phyloP scores from a whole-genome alignment of 2,329 filamentous ascomycete genomes.

The Fusarium mangiferae region DNA sequence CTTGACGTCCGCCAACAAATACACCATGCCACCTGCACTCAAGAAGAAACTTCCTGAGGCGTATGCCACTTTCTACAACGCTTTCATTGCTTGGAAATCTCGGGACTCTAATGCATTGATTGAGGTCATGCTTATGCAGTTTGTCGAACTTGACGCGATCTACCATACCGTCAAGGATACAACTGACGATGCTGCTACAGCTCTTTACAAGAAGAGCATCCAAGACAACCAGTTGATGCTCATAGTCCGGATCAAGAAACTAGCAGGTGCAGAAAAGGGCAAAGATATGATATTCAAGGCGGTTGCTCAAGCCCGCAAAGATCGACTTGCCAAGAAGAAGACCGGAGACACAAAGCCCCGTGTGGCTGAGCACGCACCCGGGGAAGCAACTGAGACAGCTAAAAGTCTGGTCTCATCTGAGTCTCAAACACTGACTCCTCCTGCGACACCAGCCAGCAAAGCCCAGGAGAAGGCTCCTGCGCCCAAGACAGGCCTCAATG shows the following conservation, averaged over 20 bases:
- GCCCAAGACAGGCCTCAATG: slow-evolving; percentile 57
- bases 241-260: slow-evolving; percentile 80
- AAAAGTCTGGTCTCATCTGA: slow-evolving; percentile 53
- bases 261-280: slow-evolving; percentile 77
- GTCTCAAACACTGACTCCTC: slow-evolving; percentile 64
- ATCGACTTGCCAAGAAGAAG: slow-evolving; percentile 71
- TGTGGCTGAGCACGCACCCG: slow-evolving; percentile 61
- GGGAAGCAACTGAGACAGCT: slow-evolving; percentile 52
- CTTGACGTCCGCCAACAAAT: slow-evolving; percentile 72
- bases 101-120: slow-evolving; percentile 81
- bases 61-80: slow-evolving; percentile 79
- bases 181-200: slow-evolving; percentile 76
- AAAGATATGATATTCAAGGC: slow-evolving; percentile 79
- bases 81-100: slow-evolving; percentile 86
- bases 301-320: slow-evolving; percentile 75
- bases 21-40: slow-evolving; percentile 71
- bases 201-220: slow-evolving; percentile 82
- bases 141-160: slow-evolving; percentile 85
- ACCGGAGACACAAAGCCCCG: slow-evolving; percentile 77
- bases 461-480: slow-evolving; percentile 51
- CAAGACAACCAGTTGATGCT: slow-evolving; percentile 83
- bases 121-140: slow-evolving; percentile 87
- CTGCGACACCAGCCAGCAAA: slow-evolving; percentile 59
- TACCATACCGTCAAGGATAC: slow-evolving; percentile 85
- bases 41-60: slow-evolving; percentile 72